Conservation (phyloP, 768 basidiomycete genomes). For the Leccinum sublutescens region DNA sequence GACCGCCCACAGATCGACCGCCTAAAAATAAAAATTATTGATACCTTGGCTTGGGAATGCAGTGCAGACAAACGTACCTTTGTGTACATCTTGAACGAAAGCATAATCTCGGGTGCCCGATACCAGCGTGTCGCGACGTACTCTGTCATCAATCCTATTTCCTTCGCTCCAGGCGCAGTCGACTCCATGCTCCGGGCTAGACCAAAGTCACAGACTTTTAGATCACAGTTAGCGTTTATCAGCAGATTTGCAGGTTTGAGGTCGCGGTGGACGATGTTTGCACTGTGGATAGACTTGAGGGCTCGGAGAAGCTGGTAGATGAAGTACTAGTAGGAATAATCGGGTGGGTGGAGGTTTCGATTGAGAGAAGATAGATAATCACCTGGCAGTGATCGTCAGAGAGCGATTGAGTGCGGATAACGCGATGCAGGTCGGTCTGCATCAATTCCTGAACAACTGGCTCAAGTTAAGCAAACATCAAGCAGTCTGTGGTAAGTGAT, state of each 20-base stretch:
- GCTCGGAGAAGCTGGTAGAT: conserved; percentile 83
- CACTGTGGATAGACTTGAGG: conserved; percentile 86
- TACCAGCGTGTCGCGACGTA: conserved; percentile 95
- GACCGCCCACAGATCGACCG: conserved; percentile 75
- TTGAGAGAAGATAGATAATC: conserved; percentile 11
- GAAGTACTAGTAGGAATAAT: conserved; percentile 54
- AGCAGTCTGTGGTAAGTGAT: background rate
- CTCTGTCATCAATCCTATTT: conserved; percentile 71
- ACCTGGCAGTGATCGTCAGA: conserved; percentile 90
- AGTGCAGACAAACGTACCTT: conserved; percentile 41
- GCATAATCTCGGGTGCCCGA: conserved; percentile 92
- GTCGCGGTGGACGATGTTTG: conserved; percentile 76
- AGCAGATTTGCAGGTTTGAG: conserved; percentile 87
- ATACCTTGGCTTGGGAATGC: conserved; percentile 8
- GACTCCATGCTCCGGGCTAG: conserved; percentile 67
- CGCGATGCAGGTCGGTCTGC: conserved; percentile 89
- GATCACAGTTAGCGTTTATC: conserved; percentile 86
- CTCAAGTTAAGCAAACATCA: conserved; percentile 6
- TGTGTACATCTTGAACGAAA: conserved; percentile 88
- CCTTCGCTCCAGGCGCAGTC: conserved; percentile 51
- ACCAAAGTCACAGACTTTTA: conserved; percentile 90
- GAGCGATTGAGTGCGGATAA: conserved; percentile 85
- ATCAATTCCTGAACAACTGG: conserved; percentile 83
- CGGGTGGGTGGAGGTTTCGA: background rate
- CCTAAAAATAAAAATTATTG: conserved; percentile 32